Evolutionary conservation across 2,329 filamentous ascomycete species (phyloP), one percentile per base, ranked within the genome.

Genomic region (Ilyonectria sp.): DNA sequence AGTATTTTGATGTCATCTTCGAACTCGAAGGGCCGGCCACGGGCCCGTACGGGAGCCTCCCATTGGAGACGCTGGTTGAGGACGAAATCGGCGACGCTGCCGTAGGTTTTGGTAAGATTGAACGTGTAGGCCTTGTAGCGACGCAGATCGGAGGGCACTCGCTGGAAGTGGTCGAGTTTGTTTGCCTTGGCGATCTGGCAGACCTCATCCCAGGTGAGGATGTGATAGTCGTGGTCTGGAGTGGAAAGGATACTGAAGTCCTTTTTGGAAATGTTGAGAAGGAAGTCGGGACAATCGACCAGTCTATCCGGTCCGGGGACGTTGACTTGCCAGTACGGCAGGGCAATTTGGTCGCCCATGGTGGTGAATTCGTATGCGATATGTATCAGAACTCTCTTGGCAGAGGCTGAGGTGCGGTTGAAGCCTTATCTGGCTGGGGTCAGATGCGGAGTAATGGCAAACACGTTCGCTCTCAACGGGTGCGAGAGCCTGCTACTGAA

Each of bases 261-360:
- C 81, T 96, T 97, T 50, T 84, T 82, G 56, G 84, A 86, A 62
- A 92, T 82, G 71, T 88, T 84, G 57, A 77, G 80, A 43, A 98
- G 87, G 77, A 89, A 96, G 6, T 87, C 85, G 0, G 95, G 95
- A 76, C 94, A 97, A 60, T 90, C 84, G 2, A 80, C 74, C 0
- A 91, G 89, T 78, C 91, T 89, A 69, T 91, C 82, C 29, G 84
- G 78, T 40, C 83, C 81, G 0, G 93, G 90, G 17, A 97, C 83
- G 79, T 97, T 97, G 80, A 92, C 86, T 69, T 95, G 92, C 94
- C 94, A 97, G 83, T 92, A 97, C 0, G 92, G 91, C 13, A 81
- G 67, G 65, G 75, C 80, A 37, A 65, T 62, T 44, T 70, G 63
- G 55, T 74, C 70, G 43, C 83, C 82, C 84, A 86, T 85, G 10